phyloP scores from a whole-genome alignment of 2,329 filamentous ascomycete species.

The Cytospora piceicola region DNA sequence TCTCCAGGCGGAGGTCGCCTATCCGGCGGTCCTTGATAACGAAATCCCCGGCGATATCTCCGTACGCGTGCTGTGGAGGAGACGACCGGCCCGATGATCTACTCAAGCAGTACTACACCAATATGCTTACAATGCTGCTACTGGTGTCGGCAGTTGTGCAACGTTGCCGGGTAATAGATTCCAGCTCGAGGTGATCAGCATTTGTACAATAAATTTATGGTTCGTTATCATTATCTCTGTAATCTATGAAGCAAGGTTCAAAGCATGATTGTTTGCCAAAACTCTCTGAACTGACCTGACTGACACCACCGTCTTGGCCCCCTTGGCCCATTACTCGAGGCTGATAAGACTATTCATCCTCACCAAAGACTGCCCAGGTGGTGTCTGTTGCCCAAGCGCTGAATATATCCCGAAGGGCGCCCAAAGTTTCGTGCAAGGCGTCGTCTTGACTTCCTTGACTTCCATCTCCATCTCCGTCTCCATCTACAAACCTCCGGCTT shows the following conservation, averaged over 20 bases:
- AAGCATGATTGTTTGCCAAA: no score
- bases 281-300: background rate
- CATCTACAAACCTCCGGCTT: no score
- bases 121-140: background rate
- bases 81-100: background rate
- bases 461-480: no score
- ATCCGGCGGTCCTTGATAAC: conserved; percentile 1
- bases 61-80: background rate
- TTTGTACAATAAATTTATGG: no score
- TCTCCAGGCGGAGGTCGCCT: background rate
- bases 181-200: background rate
- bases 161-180: background rate
- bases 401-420: background rate
- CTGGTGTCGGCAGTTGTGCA: background rate
- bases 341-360: background rate
- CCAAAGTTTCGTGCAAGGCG: background rate
- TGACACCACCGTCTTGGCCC: background rate
- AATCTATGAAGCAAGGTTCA: no score
- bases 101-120: background rate
- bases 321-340: background rate
- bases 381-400: background rate
- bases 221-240: background rate
- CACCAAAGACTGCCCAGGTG: no score
- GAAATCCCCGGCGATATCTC: conserved; percentile 3
- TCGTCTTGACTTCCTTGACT: background rate